Evolutionary conservation across 345 rosid species (phyloP).

Genomic region (Salix purpurea): DNA sequence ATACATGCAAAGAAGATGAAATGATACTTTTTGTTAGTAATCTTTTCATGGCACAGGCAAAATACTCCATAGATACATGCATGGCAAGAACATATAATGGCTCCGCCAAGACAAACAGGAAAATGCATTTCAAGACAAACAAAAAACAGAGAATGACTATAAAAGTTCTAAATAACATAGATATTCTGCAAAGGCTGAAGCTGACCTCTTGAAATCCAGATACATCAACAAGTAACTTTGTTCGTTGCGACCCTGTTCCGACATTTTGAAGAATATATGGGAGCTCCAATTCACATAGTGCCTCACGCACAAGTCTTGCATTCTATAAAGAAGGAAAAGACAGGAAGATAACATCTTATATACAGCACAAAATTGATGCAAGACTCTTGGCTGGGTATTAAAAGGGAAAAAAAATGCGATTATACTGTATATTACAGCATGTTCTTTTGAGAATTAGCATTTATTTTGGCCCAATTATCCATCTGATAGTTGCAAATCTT

Average conservation of each 20-base stretch:
- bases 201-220: slow-evolving; percentile 68
- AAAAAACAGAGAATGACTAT: neutral
- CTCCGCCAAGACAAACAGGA: too few species aligned
- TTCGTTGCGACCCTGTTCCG: slow-evolving; percentile 55
- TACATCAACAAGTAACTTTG: slow-evolving; percentile 42
- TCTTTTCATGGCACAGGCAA: too few species aligned
- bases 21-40: too few species aligned
- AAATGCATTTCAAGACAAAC: neutral
- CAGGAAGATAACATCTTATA: neutral
- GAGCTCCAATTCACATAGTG: slow-evolving; percentile 78
- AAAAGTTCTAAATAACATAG: neutral
- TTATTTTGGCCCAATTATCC: too few species aligned
- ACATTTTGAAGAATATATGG: slow-evolving; percentile 71
- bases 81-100: too few species aligned
- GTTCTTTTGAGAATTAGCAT: too few species aligned
- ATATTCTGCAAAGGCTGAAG: neutral
- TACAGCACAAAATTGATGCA: neutral
- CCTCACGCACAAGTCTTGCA: slow-evolving; percentile 80
- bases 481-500: too few species aligned
- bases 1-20: neutral
- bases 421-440: too few species aligned
- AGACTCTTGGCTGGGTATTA: too few species aligned
- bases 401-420: too few species aligned
- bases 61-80: too few species aligned
- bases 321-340: slow-evolving; percentile 30